Conservation (phyloP, 306 rosid genomes). For the Trichosanthes truncata region DNA sequence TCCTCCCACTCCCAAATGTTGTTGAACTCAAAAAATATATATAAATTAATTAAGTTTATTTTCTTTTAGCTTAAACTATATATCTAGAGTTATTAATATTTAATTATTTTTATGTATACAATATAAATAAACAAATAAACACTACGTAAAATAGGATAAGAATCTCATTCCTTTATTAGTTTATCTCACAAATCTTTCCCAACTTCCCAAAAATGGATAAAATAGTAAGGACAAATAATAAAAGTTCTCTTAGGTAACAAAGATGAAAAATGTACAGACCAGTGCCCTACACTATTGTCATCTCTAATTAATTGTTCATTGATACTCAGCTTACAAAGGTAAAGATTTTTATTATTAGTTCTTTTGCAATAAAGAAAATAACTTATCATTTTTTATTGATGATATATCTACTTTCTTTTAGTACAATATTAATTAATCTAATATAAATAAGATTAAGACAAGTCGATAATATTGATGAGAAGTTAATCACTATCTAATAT, state of each 20-base stretch:
- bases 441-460: neutral
- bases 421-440: neutral
- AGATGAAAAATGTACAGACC: neutral
- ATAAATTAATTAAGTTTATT: neutral
- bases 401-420: neutral
- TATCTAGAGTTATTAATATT: neutral
- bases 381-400: neutral
- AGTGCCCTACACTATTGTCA: neutral
- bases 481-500: neutral
- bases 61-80: neutral
- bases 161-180: neutral
- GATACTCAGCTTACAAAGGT: neutral
- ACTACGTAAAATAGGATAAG: neutral
- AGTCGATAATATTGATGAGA: neutral
- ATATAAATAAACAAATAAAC: neutral
- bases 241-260: neutral
- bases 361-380: neutral
- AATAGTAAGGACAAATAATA: neutral
- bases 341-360: neutral
- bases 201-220: neutral
- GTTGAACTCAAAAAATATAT: too few species aligned
- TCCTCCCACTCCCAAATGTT: too few species aligned
- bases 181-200: neutral
- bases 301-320: neutral
- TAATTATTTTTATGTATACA: neutral